A percentile compares a stretch with the other conserved stretches of the same genome.
Evolutionary conservation across 352 stramenopile genomes (phyloP).

Genomic region (Phytophthora podocarpi): DNA sequence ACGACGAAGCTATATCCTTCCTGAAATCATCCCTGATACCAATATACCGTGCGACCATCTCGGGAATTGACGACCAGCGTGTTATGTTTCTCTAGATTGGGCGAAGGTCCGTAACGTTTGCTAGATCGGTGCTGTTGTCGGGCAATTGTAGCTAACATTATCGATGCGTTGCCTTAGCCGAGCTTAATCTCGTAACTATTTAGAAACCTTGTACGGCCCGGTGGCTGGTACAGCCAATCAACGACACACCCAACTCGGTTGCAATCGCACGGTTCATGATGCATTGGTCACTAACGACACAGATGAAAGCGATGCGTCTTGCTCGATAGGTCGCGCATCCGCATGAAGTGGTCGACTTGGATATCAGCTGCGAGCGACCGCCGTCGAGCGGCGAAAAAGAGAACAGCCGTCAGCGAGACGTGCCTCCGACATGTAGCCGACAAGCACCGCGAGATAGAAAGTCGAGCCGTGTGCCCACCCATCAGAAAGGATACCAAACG

Average conservation of each 20-base stretch:
- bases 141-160: constrained; percentile 5
- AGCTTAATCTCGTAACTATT: not conserved
- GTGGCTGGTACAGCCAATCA: no score
- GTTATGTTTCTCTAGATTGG: constrained; percentile 9
- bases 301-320: constrained; percentile 1
- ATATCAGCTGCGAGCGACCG: not conserved
- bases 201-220: no score
- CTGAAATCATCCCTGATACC: constrained; percentile 3
- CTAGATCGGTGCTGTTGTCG: constrained; percentile 12
- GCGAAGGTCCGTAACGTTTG: not conserved
- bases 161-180: not conserved
- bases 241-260: no score
- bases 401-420: not conserved
- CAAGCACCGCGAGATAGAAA: constrained; percentile 3
- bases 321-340: constrained; percentile 3
- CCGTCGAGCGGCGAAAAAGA: constrained; percentile 1
- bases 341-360: not conserved
- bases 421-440: not conserved
- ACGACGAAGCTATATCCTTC: constrained; percentile 9
- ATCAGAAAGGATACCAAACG: constrained; percentile 14
- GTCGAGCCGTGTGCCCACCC: constrained; percentile 1
- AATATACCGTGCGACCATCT: constrained; percentile 4
- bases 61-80: constrained; percentile 7
- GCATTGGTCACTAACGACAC: constrained; percentile 24
- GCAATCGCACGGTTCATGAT: no score